Evolutionary conservation across 2,329 filamentous ascomycete genomes (phyloP).

Genomic region (Colletotrichum eremochloae): DNA sequence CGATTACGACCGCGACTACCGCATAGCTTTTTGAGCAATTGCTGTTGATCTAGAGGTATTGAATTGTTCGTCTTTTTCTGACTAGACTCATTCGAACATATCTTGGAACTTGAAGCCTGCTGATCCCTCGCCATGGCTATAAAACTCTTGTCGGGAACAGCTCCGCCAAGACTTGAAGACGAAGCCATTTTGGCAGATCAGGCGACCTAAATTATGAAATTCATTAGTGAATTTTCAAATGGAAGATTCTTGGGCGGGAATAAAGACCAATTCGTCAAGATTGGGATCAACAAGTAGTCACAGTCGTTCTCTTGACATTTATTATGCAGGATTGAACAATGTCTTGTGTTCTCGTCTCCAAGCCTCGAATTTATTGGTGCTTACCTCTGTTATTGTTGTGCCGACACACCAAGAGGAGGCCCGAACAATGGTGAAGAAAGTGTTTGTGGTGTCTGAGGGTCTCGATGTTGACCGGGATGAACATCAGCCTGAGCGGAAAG

Average conservation of each 20-base stretch:
- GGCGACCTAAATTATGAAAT: neutral
- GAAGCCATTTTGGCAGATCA: neutral
- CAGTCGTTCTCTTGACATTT: neutral
- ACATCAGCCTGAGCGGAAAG: neutral
- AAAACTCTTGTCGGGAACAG: too few relatives aligned
- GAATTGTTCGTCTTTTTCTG: neutral
- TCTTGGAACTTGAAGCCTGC: neutral
- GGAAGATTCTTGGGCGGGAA: neutral
- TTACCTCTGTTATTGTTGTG: neutral
- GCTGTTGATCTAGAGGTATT: too few relatives aligned
- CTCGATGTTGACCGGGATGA: neutral
- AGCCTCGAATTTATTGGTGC: too few relatives aligned
- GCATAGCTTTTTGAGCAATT: too few relatives aligned
- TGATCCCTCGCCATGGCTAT: neutral
- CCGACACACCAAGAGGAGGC: neutral
- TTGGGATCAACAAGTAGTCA: neutral
- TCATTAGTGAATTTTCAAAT: neutral
- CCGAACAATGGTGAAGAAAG: neutral
- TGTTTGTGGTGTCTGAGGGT: neutral
- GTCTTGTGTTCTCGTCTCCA: neutral
- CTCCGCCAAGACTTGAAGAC: neutral
- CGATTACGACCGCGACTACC: neutral
- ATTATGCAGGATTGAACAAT: conserved; percentile 11
- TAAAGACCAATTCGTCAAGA: neutral
- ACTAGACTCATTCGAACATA: neutral